Conservation (phyloP, 1,139 yeast genomes). For the Scheffersomyces segobiensis region DNA sequence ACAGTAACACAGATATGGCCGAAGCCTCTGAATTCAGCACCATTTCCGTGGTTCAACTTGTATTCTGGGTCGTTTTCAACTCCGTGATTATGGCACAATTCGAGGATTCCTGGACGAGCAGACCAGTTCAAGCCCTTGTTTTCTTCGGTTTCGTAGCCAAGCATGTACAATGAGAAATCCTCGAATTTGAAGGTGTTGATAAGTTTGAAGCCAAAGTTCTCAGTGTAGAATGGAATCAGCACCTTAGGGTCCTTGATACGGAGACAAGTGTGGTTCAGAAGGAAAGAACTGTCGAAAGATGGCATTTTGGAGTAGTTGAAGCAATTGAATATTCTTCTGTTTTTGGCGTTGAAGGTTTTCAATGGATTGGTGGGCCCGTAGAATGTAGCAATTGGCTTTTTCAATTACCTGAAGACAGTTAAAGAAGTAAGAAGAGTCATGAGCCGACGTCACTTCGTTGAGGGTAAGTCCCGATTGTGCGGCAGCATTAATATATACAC, state of each 20-base stretch:
- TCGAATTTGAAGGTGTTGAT: slow-evolving; percentile 55
- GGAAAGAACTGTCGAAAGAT: slow-evolving; percentile 34
- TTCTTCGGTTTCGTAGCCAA: slow-evolving; percentile 53
- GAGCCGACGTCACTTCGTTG: too few relatives aligned
- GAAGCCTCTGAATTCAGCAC: slow-evolving; percentile 81
- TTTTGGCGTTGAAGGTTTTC: neutral
- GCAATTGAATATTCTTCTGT: neutral
- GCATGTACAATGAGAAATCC: slow-evolving; percentile 66
- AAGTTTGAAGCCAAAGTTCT: slow-evolving; percentile 73
- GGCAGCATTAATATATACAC: neutral
- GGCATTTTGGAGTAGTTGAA: slow-evolving; percentile 24
- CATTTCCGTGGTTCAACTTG: slow-evolving; percentile 77
- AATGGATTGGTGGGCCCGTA: neutral
- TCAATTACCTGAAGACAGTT: too few relatives aligned
- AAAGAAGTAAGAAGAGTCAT: too few relatives aligned
- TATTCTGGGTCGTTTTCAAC: slow-evolving; percentile 61
- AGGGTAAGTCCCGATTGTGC: neutral
- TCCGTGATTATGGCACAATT: slow-evolving; percentile 81
- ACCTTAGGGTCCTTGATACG: slow-evolving; percentile 81
- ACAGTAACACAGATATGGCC: slow-evolving; percentile 93
- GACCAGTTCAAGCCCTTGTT: slow-evolving; percentile 49
- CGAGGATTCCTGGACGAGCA: slow-evolving; percentile 76
- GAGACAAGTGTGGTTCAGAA: slow-evolving; percentile 72
- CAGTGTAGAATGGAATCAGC: slow-evolving; percentile 70
- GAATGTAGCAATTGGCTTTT: neutral